Conservation (phyloP, 805 yeast species). For the Ogataea trehaloabstinens region DNA sequence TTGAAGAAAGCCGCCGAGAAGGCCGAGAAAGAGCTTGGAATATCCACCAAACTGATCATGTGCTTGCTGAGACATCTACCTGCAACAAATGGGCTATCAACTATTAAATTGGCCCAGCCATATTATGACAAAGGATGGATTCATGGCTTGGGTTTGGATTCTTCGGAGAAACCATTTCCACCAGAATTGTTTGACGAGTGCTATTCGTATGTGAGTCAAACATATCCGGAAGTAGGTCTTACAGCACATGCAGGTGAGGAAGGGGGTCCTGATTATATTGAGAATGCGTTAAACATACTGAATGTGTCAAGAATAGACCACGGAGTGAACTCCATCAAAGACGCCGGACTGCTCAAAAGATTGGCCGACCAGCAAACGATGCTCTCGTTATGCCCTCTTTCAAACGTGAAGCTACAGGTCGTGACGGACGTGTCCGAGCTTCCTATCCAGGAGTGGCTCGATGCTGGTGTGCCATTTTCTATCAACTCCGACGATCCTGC, state of each 20-base stretch:
- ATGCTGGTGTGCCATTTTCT: constrained; percentile 65
- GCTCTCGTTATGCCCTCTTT: constrained; percentile 74
- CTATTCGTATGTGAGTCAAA: constrained; percentile 46
- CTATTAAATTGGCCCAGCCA: constrained; percentile 52
- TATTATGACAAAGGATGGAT: constrained; percentile 57
- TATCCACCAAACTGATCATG: constrained; percentile 74
- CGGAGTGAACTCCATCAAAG: constrained; percentile 66
- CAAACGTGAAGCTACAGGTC: constrained; percentile 73
- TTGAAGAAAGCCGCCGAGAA: constrained; percentile 64
- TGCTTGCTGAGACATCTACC: constrained; percentile 78
- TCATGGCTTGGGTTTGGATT: constrained; percentile 79
- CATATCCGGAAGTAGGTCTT: constrained; percentile 53
- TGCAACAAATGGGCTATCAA: constrained; percentile 52
- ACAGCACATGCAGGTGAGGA: constrained; percentile 93
- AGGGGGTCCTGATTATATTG: constrained; percentile 71
- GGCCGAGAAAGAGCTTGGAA: constrained; percentile 58
- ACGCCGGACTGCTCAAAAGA: constrained; percentile 50
- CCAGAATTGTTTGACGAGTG: constrained; percentile 68
- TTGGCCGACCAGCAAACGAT: constrained; percentile 55
- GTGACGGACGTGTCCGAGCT: constrained; percentile 64
- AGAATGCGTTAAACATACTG: constrained; percentile 54
- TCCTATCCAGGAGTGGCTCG: constrained; percentile 62
- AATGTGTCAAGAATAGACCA: constrained; percentile 75
- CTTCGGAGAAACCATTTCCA: constrained; percentile 76
- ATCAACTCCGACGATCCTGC: constrained; percentile 81